Evolutionary conservation across 2,329 filamentous ascomycete genomes (phyloP).

Genomic region (Beauveria pseudobassiana): DNA sequence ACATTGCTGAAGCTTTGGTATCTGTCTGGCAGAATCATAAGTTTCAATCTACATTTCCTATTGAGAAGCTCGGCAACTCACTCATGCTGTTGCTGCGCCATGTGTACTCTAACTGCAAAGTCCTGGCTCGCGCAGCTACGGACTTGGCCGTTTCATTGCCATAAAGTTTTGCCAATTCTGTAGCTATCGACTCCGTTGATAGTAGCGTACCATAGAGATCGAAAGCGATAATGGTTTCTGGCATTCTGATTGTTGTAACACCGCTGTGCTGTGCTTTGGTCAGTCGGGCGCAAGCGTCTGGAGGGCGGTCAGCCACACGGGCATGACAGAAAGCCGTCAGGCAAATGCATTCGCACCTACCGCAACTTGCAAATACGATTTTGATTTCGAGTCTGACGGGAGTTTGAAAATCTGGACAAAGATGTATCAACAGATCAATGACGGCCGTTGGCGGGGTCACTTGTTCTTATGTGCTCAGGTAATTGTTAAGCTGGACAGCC

Average conservation of each 20-base stretch:
- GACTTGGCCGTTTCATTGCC: slow-evolving; percentile 47
- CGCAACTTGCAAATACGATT: not conserved
- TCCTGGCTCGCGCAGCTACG: slow-evolving; percentile 56
- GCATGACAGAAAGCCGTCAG: not conserved
- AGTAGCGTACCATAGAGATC: slow-evolving; percentile 71
- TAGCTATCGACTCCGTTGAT: slow-evolving; percentile 61
- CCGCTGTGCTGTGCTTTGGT: not conserved
- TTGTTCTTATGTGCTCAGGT: not conserved
- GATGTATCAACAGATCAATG: not conserved
- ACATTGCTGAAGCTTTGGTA: slow-evolving; percentile 58
- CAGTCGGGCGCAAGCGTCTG: not conserved
- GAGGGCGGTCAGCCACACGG: not conserved
- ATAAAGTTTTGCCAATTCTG: slow-evolving; percentile 49
- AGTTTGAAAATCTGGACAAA: not conserved
- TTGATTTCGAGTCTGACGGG: not conserved
- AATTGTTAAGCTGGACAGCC: not conserved
- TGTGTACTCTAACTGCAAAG: slow-evolving; percentile 69
- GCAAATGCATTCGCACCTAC: not conserved
- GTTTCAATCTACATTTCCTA: not conserved
- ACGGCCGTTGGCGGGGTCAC: not conserved
- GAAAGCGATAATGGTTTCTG: slow-evolving; percentile 52
- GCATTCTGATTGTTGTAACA: slow-evolving; percentile 15
- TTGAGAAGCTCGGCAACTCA: slow-evolving; percentile 26
- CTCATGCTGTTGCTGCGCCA: slow-evolving; percentile 72
- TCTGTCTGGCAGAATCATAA: not conserved